A percentile compares a stretch with the other conserved stretches of the same genome.
Conservation (phyloP, 495 filamentous ascomycete species). For the Evernia prunastri region DNA sequence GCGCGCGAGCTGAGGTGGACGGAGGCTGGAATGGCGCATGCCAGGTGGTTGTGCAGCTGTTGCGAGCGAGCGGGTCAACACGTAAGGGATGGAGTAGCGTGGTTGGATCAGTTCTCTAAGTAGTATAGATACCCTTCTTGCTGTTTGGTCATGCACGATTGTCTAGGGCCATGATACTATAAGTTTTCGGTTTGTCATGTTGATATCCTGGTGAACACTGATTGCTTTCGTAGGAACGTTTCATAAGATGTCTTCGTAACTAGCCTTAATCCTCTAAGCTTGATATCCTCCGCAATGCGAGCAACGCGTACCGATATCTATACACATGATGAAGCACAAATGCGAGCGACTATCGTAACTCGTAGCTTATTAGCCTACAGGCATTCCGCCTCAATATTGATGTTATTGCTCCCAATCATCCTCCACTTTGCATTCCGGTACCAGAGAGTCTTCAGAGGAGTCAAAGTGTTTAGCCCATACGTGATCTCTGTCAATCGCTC, state of each 20-base stretch:
- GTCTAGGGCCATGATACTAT: too few relatives aligned
- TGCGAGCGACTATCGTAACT: conserved; percentile 8
- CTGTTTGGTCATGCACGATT: not conserved
- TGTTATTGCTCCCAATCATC: conserved; percentile 21
- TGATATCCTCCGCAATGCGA: not conserved
- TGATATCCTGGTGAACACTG: not conserved
- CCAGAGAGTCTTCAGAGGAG: conserved; percentile 19
- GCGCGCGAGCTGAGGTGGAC: too few relatives aligned
- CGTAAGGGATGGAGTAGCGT: not conserved
- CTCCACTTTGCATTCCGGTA: conserved; percentile 16
- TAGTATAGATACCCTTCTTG: conserved; percentile 14
- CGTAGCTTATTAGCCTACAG: not conserved
- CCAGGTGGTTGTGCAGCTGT: not conserved
- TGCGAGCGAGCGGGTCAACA: not conserved
- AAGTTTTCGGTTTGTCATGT: not conserved
- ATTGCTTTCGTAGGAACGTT: too few relatives aligned
- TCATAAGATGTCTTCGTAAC: not conserved
- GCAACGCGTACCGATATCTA: not conserved
- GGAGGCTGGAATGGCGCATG: not conserved
- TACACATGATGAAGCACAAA: conserved; percentile 1
- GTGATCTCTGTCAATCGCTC: conserved; percentile 13
- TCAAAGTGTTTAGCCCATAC: conserved; percentile 22
- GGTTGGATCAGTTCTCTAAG: not conserved
- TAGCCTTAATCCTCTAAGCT: not conserved
- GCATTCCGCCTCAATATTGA: not conserved